phyloP scores from a whole-genome alignment of 306 rosid species.

The Medicago arabica region DNA sequence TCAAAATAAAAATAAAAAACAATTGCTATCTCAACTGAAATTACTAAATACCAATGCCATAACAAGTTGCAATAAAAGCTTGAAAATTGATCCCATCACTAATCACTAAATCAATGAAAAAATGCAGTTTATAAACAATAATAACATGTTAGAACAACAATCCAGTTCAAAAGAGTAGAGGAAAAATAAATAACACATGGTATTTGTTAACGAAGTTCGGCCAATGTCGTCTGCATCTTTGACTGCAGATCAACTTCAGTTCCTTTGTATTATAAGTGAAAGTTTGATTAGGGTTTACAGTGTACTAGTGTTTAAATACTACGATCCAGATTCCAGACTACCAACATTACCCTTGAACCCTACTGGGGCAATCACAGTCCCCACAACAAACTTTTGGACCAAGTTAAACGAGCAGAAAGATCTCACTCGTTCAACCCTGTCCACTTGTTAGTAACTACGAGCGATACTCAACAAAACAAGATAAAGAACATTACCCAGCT shows the following conservation, averaged over 20 bases:
- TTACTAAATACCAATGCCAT: conserved; percentile 5
- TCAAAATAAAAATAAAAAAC: neutral
- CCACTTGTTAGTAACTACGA: neutral
- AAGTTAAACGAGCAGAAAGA: neutral
- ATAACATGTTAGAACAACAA: neutral
- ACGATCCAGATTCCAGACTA: neutral
- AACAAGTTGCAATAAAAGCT: neutral
- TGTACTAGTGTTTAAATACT: neutral
- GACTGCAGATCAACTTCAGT: neutral
- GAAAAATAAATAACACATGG: neutral
- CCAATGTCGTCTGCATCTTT: neutral
- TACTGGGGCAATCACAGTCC: neutral
- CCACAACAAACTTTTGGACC: neutral
- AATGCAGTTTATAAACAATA: neutral
- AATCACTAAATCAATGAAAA: neutral
- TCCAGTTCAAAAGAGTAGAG: neutral
- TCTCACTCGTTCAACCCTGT: neutral
- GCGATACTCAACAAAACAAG: neutral
- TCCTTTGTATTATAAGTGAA: neutral
- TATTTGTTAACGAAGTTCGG: neutral
- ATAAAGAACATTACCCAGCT: neutral
- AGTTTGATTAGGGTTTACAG: neutral
- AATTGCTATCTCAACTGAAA: conserved; percentile 3
- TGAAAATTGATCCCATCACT: neutral
- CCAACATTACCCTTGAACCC: neutral